phyloP scores from a whole-genome alignment of 495 filamentous ascomycete species.

The Staphylotrichum tortipilum region DNA sequence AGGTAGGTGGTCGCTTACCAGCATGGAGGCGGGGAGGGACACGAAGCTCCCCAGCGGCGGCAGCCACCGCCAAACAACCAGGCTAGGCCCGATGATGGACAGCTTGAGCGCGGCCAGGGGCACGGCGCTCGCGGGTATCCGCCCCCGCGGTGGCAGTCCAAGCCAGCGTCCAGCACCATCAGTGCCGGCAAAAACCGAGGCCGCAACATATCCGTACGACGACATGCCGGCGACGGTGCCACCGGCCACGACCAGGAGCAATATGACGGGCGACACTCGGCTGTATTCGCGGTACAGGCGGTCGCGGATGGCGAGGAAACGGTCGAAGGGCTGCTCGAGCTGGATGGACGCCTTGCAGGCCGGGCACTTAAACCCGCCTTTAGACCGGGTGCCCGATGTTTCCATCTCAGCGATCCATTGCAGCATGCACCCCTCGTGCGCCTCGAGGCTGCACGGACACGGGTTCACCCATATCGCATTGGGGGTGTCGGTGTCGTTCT shows the following conservation, averaged over 20 bases:
- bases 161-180: constrained; percentile 22
- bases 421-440: constrained; percentile 83
- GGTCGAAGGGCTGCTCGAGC: constrained; percentile 62
- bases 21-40: constrained; percentile 25
- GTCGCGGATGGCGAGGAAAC: constrained; percentile 52
- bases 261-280: constrained; percentile 48
- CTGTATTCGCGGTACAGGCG: constrained; percentile 46
- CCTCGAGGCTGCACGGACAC: constrained; percentile 80
- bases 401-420: constrained; percentile 86
- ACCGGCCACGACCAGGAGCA: constrained; percentile 46
- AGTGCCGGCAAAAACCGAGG: constrained; percentile 31
- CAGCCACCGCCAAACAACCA: constrained; percentile 29
- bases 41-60: constrained; percentile 23
- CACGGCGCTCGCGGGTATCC: too few relatives aligned
- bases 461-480: constrained; percentile 72
- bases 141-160: neutral
- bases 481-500: constrained; percentile 58
- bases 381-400: constrained; percentile 37
- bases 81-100: constrained; percentile 30
- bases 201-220: constrained; percentile 29
- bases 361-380: constrained; percentile 65
- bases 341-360: constrained; percentile 78
- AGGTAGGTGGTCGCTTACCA: constrained; percentile 19
- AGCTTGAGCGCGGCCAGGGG: constrained; percentile 14
- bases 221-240: constrained; percentile 41